Conservation (phyloP, 345 rosid genomes). For the Microthlaspi erraticum region DNA sequence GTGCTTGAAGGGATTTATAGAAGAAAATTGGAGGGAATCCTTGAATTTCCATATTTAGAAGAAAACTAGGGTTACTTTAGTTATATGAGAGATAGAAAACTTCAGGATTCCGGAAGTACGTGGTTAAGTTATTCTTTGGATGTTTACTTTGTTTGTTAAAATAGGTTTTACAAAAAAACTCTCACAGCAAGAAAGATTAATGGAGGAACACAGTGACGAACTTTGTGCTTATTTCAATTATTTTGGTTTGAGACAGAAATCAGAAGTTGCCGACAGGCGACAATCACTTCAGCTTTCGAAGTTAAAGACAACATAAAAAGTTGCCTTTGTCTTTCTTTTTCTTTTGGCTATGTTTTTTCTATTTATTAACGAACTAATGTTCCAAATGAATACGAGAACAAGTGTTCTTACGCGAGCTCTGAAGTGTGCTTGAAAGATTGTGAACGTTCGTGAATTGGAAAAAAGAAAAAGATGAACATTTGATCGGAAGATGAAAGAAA, state of each 20-base stretch:
- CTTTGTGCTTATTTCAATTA: neutral
- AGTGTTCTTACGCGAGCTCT: no score
- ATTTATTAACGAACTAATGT: no score
- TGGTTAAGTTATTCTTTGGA: conserved; percentile 22
- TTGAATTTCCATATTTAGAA: conserved; percentile 13
- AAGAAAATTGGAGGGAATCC: neutral
- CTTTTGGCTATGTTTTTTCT: neutral
- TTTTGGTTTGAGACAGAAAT: conserved; percentile 11
- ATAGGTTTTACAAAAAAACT: conserved; percentile 19
- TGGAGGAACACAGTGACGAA: conserved; percentile 22
- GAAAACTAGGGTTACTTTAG: conserved; percentile 29
- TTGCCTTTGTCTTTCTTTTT: neutral
- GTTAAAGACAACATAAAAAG: neutral
- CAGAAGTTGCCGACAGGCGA: neutral
- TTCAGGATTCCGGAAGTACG: conserved; percentile 15
- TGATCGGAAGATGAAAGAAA: no score
- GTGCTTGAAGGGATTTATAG: conserved; percentile 19
- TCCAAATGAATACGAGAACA: no score
- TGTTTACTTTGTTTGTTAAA: conserved; percentile 9
- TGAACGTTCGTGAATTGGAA: no score
- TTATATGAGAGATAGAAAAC: conserved; percentile 31
- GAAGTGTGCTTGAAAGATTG: no score
- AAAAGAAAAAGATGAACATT: no score
- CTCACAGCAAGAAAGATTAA: conserved; percentile 17
- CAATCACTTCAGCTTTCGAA: neutral